A percentile compares a stretch with the other conserved stretches of the same genome.
phyloP scores from a whole-genome alignment of 192 early-diverging fungal species.

The Spinellus fusiger region DNA sequence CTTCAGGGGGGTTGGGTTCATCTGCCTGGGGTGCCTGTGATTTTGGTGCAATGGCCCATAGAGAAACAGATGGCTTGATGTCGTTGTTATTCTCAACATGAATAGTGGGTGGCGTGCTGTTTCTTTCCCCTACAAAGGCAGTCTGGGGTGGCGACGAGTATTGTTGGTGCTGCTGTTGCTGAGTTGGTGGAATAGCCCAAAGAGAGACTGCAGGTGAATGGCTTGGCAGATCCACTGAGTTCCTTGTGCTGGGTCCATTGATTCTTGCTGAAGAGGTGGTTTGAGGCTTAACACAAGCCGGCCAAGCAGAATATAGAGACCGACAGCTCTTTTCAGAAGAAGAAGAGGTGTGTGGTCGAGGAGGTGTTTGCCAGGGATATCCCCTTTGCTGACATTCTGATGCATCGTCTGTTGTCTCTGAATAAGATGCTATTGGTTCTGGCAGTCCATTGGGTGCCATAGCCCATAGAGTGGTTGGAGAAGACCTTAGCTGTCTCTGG shows the following conservation, averaged over 20 bases:
- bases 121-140: background rate
- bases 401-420: no score
- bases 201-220: conserved; percentile 1
- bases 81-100: background rate
- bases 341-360: background rate
- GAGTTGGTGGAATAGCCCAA: background rate
- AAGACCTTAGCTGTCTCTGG: no score
- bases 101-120: background rate
- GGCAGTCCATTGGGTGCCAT: no score
- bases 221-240: background rate
- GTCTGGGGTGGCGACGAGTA: no score
- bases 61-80: background rate
- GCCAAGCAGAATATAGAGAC: background rate
- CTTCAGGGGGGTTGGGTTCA: background rate
- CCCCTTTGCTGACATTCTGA: no score
- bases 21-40: background rate
- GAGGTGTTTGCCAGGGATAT: background rate
- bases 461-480: no score
- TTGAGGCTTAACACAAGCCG: background rate
- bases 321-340: background rate
- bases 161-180: background rate
- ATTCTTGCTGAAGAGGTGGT: background rate
- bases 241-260: background rate
- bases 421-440: no score
- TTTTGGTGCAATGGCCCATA: conserved; percentile 12